A percentile compares a stretch with the other conserved stretches of the same genome.
Conservation (phyloP, 805 yeast genomes). For the Candida ortonii region DNA sequence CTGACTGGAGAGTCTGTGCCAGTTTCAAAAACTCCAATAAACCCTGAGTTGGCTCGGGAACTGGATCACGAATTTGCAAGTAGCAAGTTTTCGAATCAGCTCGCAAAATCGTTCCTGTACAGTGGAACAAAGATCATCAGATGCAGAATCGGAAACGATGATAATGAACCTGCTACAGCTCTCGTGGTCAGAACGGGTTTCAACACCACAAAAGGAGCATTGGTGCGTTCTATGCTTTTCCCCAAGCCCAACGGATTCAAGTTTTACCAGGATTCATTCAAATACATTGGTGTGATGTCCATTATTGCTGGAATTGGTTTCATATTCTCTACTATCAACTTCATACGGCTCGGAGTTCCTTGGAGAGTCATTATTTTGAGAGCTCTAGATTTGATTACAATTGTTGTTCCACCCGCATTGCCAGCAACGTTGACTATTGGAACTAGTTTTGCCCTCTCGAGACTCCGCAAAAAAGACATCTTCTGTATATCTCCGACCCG, state of each 20-base stretch:
- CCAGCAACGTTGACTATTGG: conserved; percentile 98
- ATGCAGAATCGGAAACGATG: conserved; percentile 59
- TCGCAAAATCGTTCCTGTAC: conserved; percentile 75
- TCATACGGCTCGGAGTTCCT: conserved; percentile 71
- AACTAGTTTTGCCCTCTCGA: conserved; percentile 81
- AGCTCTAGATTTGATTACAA: conserved; percentile 90
- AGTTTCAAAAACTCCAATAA: conserved; percentile 74
- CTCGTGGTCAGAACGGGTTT: conserved; percentile 88
- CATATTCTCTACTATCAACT: conserved; percentile 75
- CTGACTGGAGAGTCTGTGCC: conserved; percentile 98
- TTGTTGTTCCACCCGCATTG: conserved; percentile 97
- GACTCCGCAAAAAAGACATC: conserved; percentile 66
- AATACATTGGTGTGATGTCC: conserved; percentile 94
- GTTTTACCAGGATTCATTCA: conserved; percentile 91
- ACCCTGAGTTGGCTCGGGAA: conserved; percentile 55
- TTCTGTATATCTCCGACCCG: conserved; percentile 94
- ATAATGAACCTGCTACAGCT: conserved; percentile 77
- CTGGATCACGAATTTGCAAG: conserved; percentile 55
- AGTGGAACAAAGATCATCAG: conserved; percentile 88
- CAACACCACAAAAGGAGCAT: conserved; percentile 91
- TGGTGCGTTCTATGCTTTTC: conserved; percentile 92
- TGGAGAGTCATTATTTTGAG: conserved; percentile 71
- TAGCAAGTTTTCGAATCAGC: conserved; percentile 55
- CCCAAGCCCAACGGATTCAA: conserved; percentile 94
- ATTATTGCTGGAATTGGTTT: conserved; percentile 83